A percentile compares a stretch with the other conserved stretches of the same genome.
Evolutionary conservation across 768 basidiomycete species (phyloP).

Genomic region (Amanita pallidorosea): DNA sequence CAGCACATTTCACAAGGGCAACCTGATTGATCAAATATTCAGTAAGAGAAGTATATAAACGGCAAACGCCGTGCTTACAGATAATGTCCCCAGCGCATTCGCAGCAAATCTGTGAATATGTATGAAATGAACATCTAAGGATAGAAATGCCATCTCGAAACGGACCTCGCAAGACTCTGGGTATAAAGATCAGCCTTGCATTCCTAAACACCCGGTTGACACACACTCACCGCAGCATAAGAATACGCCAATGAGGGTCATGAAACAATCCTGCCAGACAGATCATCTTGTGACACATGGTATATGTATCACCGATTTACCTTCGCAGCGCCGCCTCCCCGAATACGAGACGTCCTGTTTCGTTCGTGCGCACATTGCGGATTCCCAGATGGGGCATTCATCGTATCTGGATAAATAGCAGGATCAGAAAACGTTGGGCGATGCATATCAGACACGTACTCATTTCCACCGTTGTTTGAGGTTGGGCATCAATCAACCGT

Average conservation of each 20-base stretch:
- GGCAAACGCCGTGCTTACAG: background rate
- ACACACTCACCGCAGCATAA: slow-evolving; percentile 2
- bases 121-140: background rate
- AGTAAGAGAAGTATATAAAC: background rate
- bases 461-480: slow-evolving; percentile 1
- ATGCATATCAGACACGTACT: background rate
- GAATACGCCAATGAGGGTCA: background rate
- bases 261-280: background rate
- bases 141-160: background rate
- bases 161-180: slow-evolving; percentile 4
- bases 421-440: background rate
- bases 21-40: background rate
- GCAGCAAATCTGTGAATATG: background rate
- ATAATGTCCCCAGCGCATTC: background rate
- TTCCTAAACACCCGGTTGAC: background rate
- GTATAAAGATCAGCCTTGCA: background rate
- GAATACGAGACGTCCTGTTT: background rate
- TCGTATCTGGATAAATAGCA: background rate
- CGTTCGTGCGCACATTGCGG: background rate
- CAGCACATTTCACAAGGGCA: slow-evolving; percentile 4
- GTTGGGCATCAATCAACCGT: background rate
- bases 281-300: background rate
- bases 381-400: background rate
- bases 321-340: slow-evolving; percentile 4
- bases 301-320: background rate